These are phyloP conservation scores for Mycosphaerella sp. DNA, from an alignment of 2,329 filamentous ascomycete species.

Conservation along the genomic window DNA sequence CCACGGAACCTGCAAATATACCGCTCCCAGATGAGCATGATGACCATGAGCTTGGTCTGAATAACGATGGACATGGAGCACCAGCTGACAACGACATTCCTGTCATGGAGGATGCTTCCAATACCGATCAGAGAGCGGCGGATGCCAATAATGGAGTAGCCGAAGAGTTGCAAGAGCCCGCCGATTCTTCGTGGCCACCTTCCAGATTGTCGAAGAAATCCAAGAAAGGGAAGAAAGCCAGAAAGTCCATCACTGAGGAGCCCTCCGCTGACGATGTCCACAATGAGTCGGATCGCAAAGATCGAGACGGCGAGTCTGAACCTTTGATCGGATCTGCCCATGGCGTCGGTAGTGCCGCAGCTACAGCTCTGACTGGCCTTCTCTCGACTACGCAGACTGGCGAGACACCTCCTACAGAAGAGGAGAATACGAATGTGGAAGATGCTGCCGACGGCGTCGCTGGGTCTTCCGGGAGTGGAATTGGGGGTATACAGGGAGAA, in stretches of 20 bases:
- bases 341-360: background rate
- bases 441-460: slow-evolving; percentile 11
- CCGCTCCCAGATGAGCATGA: background rate
- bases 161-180: background rate
- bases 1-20: background rate
- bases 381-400: background rate
- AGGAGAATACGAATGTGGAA: background rate
- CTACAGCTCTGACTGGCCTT: background rate
- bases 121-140: background rate
- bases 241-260: slow-evolving; percentile 6
- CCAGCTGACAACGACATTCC: background rate
- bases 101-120: background rate
- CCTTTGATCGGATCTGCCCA: background rate
- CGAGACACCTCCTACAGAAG: background rate
- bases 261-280: background rate
- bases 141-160: no score
- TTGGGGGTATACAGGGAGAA: slow-evolving; percentile 20
- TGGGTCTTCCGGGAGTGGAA: slow-evolving; percentile 5
- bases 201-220: slow-evolving; percentile 14
- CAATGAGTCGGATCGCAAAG: background rate
- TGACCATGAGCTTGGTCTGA: background rate
- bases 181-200: slow-evolving; percentile 8
- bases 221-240: slow-evolving; percentile 25
- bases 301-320: background rate
- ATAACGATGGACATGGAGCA: background rate